Evolutionary conservation across 2,329 filamentous ascomycete species (phyloP), one percentile per base, ranked within the genome.

Genomic region (Elsinoe arachidis): DNA sequence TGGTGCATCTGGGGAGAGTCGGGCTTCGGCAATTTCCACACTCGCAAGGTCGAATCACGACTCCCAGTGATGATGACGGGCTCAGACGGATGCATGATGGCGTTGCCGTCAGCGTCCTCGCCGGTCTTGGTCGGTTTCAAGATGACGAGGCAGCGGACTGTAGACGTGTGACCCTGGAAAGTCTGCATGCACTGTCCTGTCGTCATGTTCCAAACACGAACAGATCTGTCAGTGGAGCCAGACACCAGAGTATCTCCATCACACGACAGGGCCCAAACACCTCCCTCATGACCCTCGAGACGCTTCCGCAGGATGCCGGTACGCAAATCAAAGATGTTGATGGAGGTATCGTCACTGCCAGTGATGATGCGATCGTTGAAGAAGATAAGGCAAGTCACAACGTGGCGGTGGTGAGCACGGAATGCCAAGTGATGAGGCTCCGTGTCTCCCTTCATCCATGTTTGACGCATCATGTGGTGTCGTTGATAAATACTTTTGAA

Each of bases 181-280:
- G 96, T 86, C 69, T 99, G 93, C 10, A 91, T 92, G 71, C 92
- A 96, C 46, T 88, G 82, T 0, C 91, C 93, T 65, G 87, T 87
- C 67, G 95, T 90, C 62, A 99, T 96, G 69, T 99, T 92, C 93
- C 93, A 99, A 0, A 99, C 92, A n/a, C 93, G 85, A n/a, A 99
- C 93, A 10, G 93, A 95, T 47, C 93, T 81, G 72, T 99, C 93
- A 0, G 93, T 99, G 5, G 91, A 96, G 2, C 93, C 93, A 14
- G 93, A 99, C 2, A 99, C 93, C 17, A 99, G 76, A 14, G 88
- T 90, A 68, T 97, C 96, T 53, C 91, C 92, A 68, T 96, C 86
- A 68, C 97, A 99, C 70, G 97, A 91, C 55, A 99, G 75, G 30
- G 93, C 93, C 93, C 93, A 99, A 1, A 99, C 93, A 46, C 93